These are phyloP conservation scores for Blastosporella zonata DNA, from an alignment of 1,284 basidiomycete genomes.

Conservation along the genomic window DNA sequence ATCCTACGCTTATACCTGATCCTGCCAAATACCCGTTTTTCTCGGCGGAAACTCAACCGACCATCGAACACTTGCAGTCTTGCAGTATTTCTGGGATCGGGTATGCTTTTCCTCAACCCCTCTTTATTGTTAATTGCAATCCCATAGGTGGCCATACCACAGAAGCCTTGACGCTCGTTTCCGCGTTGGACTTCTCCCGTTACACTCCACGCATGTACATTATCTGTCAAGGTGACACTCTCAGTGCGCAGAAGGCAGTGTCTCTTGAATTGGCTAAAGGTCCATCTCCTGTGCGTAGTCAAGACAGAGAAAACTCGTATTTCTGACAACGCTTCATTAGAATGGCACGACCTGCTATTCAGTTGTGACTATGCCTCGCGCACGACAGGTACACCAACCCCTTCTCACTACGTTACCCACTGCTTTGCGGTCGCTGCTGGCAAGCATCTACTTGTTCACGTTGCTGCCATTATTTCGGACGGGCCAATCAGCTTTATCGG, in stretches of 20 bases:
- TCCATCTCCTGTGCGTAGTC: conserved; percentile 10
- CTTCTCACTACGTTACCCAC: conserved; percentile 67
- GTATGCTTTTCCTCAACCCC: conserved; percentile 26
- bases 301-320: conserved; percentile 3
- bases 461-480: conserved; percentile 38
- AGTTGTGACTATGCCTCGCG: conserved; percentile 76
- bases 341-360: conserved; percentile 33
- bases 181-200: conserved; percentile 70
- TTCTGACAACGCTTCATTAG: conserved; percentile 6
- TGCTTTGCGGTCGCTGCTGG: conserved; percentile 56
- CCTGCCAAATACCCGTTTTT: conserved; percentile 16
- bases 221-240: conserved; percentile 76
- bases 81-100: conserved; percentile 65
- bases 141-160: conserved; percentile 87
- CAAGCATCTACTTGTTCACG: conserved; percentile 57
- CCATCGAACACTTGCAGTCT: conserved; percentile 37
- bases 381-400: conserved; percentile 80
- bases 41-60: conserved; percentile 2
- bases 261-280: conserved; percentile 53
- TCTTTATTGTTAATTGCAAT: conserved; percentile 2
- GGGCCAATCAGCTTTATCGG: conserved; percentile 48
- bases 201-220: conserved; percentile 84
- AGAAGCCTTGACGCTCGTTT: conserved; percentile 81
- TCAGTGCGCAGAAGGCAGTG: conserved; percentile 73
- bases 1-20: conserved; percentile 28